Conservation (phyloP, 2,329 filamentous ascomycete genomes). For the Botrytis medusae region DNA sequence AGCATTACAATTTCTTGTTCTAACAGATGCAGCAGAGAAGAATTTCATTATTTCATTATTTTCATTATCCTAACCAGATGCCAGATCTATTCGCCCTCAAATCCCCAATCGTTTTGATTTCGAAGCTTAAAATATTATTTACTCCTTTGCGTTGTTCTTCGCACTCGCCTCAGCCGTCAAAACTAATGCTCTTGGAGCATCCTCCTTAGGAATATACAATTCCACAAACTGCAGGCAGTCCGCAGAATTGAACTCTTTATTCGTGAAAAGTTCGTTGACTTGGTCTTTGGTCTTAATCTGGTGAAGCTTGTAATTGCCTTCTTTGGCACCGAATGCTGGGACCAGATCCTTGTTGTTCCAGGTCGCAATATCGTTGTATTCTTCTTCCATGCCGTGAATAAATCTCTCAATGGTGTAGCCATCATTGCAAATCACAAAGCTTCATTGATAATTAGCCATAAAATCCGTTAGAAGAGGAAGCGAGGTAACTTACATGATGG, state of each 20-base stretch:
- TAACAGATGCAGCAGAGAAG: not conserved
- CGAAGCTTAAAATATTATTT: not conserved
- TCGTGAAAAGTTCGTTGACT: constrained; percentile 62
- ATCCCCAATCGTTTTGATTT: not conserved
- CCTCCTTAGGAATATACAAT: constrained; percentile 75
- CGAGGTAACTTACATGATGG: constrained; percentile 64
- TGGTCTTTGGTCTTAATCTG: constrained; percentile 68
- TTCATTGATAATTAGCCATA: constrained; percentile 33
- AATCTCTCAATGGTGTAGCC: constrained; percentile 88
- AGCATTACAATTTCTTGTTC: not conserved
- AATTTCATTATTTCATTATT: constrained; percentile 9
- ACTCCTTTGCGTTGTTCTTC: constrained; percentile 58
- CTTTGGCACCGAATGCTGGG: constrained; percentile 63
- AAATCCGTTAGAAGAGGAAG: not conserved
- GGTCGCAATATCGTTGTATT: constrained; percentile 75
- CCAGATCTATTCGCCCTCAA: not conserved
- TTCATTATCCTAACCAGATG: not conserved
- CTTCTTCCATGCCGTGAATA: constrained; percentile 78
- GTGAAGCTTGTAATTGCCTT: constrained; percentile 60
- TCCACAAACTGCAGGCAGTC: constrained; percentile 70
- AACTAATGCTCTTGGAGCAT: constrained; percentile 70
- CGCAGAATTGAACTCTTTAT: constrained; percentile 62
- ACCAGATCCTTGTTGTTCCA: constrained; percentile 75
- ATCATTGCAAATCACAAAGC: constrained; percentile 82
- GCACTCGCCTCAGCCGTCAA: constrained; percentile 71